Conservation (phyloP, 2,329 filamentous ascomycete genomes). For the Pseudophaeomoniella oleicola region DNA sequence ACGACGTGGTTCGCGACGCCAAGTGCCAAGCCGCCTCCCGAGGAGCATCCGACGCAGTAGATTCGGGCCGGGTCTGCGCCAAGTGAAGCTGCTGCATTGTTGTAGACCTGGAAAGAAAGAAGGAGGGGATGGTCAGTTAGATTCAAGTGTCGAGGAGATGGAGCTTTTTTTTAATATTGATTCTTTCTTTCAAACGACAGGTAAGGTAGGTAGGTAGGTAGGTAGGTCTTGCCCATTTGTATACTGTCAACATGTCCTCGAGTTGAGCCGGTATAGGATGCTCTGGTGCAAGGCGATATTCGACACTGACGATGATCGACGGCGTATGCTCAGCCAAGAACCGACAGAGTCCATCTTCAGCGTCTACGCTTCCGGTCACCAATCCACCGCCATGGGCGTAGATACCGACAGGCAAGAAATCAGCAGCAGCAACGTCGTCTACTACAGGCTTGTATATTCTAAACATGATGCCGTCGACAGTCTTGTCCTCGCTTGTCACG, state of each 20-base stretch:
- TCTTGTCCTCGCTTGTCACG: background rate
- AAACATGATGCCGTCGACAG: background rate
- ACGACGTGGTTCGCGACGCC: background rate
- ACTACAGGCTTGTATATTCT: background rate
- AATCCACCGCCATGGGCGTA: constrained; percentile 28
- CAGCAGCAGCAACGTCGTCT: background rate
- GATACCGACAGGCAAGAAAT: constrained; percentile 5
- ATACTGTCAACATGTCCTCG: constrained; percentile 32
- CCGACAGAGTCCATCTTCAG: constrained; percentile 27
- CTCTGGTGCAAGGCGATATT: constrained; percentile 39
- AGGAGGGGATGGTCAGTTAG: too few species aligned
- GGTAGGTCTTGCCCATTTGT: constrained; percentile 24
- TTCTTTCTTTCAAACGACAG: background rate
- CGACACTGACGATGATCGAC: constrained; percentile 31
- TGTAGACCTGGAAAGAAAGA: background rate
- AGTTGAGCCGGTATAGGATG: constrained; percentile 33
- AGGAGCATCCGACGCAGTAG: background rate
- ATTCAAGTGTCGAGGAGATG: too few species aligned
- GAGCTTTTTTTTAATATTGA: too few species aligned
- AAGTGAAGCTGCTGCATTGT: background rate
- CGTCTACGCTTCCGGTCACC: constrained; percentile 26
- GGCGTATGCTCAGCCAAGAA: constrained; percentile 21
- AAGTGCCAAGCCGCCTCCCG: background rate
- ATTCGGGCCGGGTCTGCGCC: background rate
- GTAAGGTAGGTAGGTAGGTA: background rate